Conservation (phyloP, 2,329 filamentous ascomycete species). For the Colletotrichum chlorophyti region DNA sequence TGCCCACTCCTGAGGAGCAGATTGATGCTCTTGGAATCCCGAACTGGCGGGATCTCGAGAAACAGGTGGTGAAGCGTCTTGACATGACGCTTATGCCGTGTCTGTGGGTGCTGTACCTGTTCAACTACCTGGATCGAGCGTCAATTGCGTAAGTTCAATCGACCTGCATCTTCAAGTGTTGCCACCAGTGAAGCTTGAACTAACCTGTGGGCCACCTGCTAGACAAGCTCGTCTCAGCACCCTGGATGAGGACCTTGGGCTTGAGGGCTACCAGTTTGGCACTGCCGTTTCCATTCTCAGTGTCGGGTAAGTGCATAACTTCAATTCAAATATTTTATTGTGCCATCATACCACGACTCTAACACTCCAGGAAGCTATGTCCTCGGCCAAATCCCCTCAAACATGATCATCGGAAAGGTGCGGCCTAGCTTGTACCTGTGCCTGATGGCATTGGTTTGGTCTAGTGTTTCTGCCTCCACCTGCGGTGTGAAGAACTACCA, state of each 20-base stretch:
- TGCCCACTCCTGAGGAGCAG: conserved; percentile 27
- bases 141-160: conserved; percentile 26
- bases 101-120: conserved; percentile 31
- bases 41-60: conserved; percentile 32
- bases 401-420: conserved; percentile 31
- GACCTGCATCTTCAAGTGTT: fast-evolving
- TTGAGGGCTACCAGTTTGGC: conserved; percentile 33
- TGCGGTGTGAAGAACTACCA: conserved; percentile 29
- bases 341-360: fast-evolving
- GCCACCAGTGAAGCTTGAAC: neutral
- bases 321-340: neutral
- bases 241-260: conserved; percentile 34
- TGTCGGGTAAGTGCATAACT: conserved; percentile 26
- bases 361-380: conserved; percentile 4
- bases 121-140: conserved; percentile 32
- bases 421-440: conserved; percentile 30
- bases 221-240: conserved; percentile 34
- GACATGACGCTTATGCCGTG: conserved; percentile 32
- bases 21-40: conserved; percentile 32
- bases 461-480: conserved; percentile 29
- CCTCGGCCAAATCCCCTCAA: conserved; percentile 29
- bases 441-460: conserved; percentile 29
- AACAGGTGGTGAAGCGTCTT: conserved; percentile 30
- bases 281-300: conserved; percentile 35
- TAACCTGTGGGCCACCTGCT: neutral